A percentile compares a stretch with the other conserved stretches of the same genome.
Conservation (phyloP, 305 asterid species). For the Rubia peregrina region DNA sequence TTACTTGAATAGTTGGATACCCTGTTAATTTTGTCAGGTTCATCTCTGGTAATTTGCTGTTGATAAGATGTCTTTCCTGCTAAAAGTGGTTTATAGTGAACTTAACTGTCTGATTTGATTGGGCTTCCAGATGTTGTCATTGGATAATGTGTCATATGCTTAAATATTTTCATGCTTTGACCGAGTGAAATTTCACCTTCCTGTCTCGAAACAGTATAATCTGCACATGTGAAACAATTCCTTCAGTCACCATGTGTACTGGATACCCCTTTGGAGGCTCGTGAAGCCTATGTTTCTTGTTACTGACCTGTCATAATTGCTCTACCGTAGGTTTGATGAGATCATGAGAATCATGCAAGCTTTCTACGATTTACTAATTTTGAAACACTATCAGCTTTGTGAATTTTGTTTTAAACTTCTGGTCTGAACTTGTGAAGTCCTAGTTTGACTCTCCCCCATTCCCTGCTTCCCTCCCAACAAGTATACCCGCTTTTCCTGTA, state of each 20-base stretch:
- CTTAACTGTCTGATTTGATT: neutral
- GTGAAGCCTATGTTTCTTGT: neutral
- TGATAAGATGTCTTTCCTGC: neutral
- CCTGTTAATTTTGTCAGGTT: neutral
- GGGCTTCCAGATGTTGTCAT: neutral
- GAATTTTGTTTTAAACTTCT: too few relatives aligned
- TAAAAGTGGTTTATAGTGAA: neutral
- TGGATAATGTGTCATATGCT: neutral
- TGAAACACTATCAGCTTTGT: neutral
- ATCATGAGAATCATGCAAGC: neutral
- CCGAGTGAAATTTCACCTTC: neutral
- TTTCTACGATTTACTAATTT: neutral
- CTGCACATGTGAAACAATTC: neutral
- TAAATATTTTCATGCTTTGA: neutral
- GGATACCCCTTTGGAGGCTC: neutral
- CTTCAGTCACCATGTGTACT: neutral
- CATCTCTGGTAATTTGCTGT: neutral
- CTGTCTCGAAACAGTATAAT: neutral
- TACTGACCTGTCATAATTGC: neutral
- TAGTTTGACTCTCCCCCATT: neutral
- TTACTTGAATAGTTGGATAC: neutral
- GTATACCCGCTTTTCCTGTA: neutral
- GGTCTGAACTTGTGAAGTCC: neutral
- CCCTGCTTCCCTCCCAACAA: neutral
- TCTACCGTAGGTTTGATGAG: neutral